Conservation (phyloP, 2,329 filamentous ascomycete genomes). For the Ilyonectria destructans region DNA sequence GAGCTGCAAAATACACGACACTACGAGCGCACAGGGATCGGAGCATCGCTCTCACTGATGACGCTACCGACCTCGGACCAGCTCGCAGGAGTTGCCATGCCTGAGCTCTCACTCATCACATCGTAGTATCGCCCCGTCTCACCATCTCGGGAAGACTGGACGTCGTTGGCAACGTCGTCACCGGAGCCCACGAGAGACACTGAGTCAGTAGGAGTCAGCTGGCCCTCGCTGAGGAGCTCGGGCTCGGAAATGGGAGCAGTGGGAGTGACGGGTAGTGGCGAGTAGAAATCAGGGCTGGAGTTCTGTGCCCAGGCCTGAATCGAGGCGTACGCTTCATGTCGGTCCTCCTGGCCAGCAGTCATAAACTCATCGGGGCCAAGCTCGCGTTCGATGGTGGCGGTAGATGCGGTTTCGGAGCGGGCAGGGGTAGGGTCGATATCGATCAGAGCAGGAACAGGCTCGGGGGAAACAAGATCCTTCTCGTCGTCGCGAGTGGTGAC, state of each 20-base stretch:
- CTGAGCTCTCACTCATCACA: slow-evolving; percentile 73
- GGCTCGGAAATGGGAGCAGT: slow-evolving; percentile 66
- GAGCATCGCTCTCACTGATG: slow-evolving; percentile 69
- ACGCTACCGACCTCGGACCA: slow-evolving; percentile 79
- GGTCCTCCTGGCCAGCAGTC: slow-evolving; percentile 66
- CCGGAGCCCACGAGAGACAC: slow-evolving; percentile 69
- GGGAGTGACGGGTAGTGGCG: slow-evolving; percentile 70
- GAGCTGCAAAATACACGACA: background rate
- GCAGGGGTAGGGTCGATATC: slow-evolving; percentile 49
- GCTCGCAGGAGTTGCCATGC: slow-evolving; percentile 73
- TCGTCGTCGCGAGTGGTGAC: slow-evolving; percentile 64
- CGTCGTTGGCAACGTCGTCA: slow-evolving; percentile 64
- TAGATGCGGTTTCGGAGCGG: slow-evolving; percentile 41
- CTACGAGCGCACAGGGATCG: slow-evolving; percentile 53
- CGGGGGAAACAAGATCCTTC: slow-evolving; percentile 34
- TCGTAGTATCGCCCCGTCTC: slow-evolving; percentile 64
- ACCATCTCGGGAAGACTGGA: slow-evolving; percentile 55
- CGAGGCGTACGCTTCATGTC: slow-evolving; percentile 68
- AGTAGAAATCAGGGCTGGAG: slow-evolving; percentile 71
- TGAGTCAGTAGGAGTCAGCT: slow-evolving; percentile 74
- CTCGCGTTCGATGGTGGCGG: slow-evolving; percentile 56
- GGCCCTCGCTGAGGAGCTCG: slow-evolving; percentile 68
- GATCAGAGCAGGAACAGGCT: slow-evolving; percentile 52
- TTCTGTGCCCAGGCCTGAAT: slow-evolving; percentile 78
- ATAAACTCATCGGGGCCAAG: slow-evolving; percentile 65